Base-by-base conservation (phyloP, 352 stramenopile species). In the Phytophthora aleatoria region DNA sequence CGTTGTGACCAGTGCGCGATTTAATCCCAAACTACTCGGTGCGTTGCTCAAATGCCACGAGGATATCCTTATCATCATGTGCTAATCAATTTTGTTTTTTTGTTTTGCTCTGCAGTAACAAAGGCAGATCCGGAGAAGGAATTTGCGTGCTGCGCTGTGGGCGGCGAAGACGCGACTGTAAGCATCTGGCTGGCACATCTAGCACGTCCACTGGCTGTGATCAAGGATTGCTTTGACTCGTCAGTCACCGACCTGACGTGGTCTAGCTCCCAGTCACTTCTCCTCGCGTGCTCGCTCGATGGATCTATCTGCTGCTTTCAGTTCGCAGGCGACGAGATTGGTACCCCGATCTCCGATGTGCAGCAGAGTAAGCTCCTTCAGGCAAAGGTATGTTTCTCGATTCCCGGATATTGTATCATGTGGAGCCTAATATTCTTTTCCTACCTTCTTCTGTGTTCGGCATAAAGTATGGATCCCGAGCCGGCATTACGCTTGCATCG, bases 101-200 rank as follows among this genome's bases (percentile, higher is more conserved):
- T 1, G 2, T 36, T 28, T 50, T 55, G 16, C n/a, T 53, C 15
- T 36, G 26, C 56, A 94, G 81, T 85, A 31, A 81, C 76, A 28
- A 67, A 81, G 48, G 52, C 67, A 35, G 69, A 77, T 5, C 73
- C 81, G 0, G 81, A 95, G n/a, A 91, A 91, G 38, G 81, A 93
- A 42, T 94, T 93, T 65, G 84, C 88, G 10, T 96, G 88, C 42
- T 96, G 88, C 68, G 88, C 86, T 2, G 72, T 96, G 8, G 88
- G 88, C 26, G 82, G 85, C 3, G 84, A 96, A 13, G 88, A 96
- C 41, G 87, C 85, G 30, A 94, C 88, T 26, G 79, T 96, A 28
- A 96, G 84, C 49, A 89, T 96, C 38, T 96, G 88, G 88, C 69
- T 95, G 10, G 84, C 88, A 24, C 84, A 96, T 58, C 65, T 92